Percentiles rank a stretch among this genome's conserved stretches.
phyloP scores from a whole-genome alignment of 352 stramenopile genomes.

The Thraustochytrium sp. region DNA sequence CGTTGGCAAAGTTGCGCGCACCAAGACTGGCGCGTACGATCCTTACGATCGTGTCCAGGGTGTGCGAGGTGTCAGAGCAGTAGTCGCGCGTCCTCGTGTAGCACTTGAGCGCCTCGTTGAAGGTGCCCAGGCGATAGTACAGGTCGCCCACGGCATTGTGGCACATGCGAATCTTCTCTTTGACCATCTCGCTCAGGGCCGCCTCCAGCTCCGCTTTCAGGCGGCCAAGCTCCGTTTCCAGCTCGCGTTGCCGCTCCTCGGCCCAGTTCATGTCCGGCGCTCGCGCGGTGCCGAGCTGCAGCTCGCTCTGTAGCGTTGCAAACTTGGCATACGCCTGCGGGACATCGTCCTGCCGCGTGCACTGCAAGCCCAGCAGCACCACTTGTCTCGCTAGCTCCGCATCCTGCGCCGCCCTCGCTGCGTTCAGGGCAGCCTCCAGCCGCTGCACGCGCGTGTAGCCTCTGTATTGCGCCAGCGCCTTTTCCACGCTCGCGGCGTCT shows the following conservation, averaged over 20 bases:
- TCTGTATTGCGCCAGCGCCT: too few relatives aligned
- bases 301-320: not conserved
- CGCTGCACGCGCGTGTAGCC: too few relatives aligned
- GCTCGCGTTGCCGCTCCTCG: not conserved
- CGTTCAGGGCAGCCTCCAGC: not conserved
- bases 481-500: too few relatives aligned
- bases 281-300: not conserved
- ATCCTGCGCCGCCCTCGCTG: not conserved
- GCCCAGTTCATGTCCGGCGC: not conserved
- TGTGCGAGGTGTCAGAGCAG: slow-evolving; percentile 78
- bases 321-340: not conserved
- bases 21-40: slow-evolving; percentile 63
- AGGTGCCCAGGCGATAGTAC: not conserved
- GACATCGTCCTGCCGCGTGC: not conserved
- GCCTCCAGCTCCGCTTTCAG: not conserved
- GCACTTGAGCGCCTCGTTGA: not conserved
- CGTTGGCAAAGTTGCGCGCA: not conserved
- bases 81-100: slow-evolving; percentile 63
- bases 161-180: slow-evolving; percentile 19
- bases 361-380: not conserved
- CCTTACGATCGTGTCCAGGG: slow-evolving; percentile 79
- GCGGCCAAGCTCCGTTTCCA: not conserved
- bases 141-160: not conserved
- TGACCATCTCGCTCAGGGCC: not conserved
- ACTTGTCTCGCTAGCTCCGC: not conserved